These are phyloP conservation scores for Cornus kousa DNA, from an alignment of 148 eudicot species.

Conservation along the genomic window DNA sequence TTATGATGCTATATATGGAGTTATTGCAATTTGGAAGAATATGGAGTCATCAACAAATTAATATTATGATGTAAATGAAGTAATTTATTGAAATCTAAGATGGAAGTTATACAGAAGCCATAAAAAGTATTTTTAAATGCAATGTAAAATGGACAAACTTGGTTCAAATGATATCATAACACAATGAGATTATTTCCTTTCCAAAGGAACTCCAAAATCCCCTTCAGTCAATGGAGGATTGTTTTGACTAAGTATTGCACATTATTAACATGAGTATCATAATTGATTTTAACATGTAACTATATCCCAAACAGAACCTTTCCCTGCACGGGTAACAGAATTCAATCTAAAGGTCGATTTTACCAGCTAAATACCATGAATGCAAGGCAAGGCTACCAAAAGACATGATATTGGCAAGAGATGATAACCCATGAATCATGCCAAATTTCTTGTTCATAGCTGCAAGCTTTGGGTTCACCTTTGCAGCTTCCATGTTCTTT, in stretches of 20 bases:
- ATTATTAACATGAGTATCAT: neutral
- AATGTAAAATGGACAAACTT: neutral
- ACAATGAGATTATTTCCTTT: neutral
- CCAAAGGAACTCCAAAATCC: neutral
- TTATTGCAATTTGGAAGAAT: neutral
- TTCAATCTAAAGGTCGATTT: slow-evolving; percentile 51
- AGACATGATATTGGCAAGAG: slow-evolving; percentile 77
- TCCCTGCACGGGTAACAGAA: slow-evolving; percentile 2
- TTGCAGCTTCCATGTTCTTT: slow-evolving; percentile 85
- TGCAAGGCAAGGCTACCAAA: slow-evolving; percentile 93
- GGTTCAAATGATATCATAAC: too few relatives aligned
- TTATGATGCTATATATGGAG: neutral
- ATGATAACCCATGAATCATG: slow-evolving; percentile 88
- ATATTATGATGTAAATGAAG: neutral
- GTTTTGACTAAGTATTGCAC: neutral
- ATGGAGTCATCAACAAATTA: neutral
- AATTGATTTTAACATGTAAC: neutral
- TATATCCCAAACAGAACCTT: neutral
- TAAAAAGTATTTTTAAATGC: neutral
- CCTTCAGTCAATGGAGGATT: neutral
- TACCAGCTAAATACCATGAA: slow-evolving; percentile 91
- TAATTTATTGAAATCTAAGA: too few relatives aligned
- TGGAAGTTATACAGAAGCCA: neutral
- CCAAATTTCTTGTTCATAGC: slow-evolving; percentile 98
- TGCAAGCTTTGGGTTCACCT: slow-evolving; percentile 72